A percentile compares a stretch with the other conserved stretches of the same genome.
Evolutionary conservation across 441 rosid species (phyloP).

Genomic region (Gossypium trilobum): DNA sequence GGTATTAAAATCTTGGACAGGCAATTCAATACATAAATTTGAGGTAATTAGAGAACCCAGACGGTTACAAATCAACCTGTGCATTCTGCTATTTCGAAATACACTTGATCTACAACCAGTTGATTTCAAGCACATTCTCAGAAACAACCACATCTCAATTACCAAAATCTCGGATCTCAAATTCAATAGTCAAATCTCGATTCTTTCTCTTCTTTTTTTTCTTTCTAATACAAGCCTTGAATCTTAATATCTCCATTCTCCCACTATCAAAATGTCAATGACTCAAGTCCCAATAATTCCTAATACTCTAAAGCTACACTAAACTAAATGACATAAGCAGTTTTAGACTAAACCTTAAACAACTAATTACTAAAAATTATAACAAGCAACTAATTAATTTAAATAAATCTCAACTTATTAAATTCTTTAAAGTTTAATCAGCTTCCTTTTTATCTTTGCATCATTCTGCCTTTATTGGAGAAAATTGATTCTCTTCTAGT

Average conservation of each 20-base stretch:
- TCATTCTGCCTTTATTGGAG: background rate
- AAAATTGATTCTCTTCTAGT: background rate
- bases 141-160: constrained; percentile 1
- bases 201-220: background rate
- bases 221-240: background rate
- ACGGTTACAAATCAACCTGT: background rate
- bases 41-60: background rate
- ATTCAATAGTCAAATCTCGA: background rate
- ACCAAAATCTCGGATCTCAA: background rate
- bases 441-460: background rate
- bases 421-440: background rate
- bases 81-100: background rate
- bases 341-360: background rate
- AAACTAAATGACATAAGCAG: background rate
- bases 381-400: background rate
- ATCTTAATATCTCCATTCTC: background rate
- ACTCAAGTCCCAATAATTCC: background rate
- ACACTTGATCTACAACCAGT: background rate
- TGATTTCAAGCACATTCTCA: background rate
- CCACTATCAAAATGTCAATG: background rate
- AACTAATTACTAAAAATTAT: background rate
- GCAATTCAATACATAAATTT: background rate
- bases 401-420: background rate
- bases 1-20: background rate
- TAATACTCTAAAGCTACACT: background rate